These are phyloP conservation scores for Hyaloperonospora arabidopsidis DNA, from an alignment of 352 stramenopile genomes.

Conservation along the genomic window DNA sequence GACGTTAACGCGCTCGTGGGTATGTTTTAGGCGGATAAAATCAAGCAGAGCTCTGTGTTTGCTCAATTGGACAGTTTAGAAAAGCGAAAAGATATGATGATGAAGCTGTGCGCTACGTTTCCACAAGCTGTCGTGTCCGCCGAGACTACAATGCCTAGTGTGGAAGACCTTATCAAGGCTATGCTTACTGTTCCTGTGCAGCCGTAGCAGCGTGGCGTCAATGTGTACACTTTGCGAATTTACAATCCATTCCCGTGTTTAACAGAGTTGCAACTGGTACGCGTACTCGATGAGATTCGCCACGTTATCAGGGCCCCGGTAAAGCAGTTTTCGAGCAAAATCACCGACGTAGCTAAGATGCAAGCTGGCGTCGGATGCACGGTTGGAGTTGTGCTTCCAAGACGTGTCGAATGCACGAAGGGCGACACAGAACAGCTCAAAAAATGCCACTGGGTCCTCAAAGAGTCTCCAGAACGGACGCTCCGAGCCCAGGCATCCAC, in stretches of 20 bases:
- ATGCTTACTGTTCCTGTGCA: constrained; percentile 18
- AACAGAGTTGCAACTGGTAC: constrained; percentile 77
- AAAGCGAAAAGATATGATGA: constrained; percentile 37
- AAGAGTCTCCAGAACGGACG: constrained; percentile 81
- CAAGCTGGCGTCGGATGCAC: constrained; percentile 47
- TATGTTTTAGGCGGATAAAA: constrained; percentile 27
- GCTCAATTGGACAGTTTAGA: constrained; percentile 33
- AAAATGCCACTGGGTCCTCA: constrained; percentile 78
- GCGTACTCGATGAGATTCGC: constrained; percentile 51
- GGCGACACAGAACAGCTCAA: constrained; percentile 68
- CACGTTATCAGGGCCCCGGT: constrained; percentile 54
- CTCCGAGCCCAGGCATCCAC: constrained; percentile 61
- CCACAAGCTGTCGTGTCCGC: constrained; percentile 3
- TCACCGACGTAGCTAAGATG: constrained; percentile 64
- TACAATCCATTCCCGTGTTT: constrained; percentile 2
- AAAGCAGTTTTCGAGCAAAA: constrained; percentile 65
- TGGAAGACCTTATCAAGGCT: constrained; percentile 25
- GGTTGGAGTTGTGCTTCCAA: constrained; percentile 41
- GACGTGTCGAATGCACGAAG: constrained; percentile 68
- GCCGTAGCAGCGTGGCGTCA: constrained; percentile 8
- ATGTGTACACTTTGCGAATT: constrained; percentile 12
- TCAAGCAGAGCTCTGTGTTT: constrained; percentile 32
- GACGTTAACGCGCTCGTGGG: background rate
- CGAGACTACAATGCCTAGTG: constrained; percentile 2
- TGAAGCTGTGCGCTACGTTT: constrained; percentile 25